Base-by-base conservation (phyloP, 257 asterid species). In the Cynanchum wilfordii region DNA sequence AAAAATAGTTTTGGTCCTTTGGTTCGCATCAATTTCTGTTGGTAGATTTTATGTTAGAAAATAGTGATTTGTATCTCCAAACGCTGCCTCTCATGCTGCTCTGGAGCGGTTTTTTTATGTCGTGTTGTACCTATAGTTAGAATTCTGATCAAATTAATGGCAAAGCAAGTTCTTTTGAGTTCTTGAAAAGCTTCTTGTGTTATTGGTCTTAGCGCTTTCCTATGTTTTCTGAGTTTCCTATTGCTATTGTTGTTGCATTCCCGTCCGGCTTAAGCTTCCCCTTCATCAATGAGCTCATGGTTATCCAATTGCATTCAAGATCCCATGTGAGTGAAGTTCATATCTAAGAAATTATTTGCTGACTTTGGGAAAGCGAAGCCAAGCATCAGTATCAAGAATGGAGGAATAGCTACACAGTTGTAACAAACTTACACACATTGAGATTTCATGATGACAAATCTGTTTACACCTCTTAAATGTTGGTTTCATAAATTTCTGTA, bases 1-100 rank as follows among this genome's bases (percentile, higher is more conserved):
- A 78, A 22, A 86, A 86, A 84, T 89, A 90, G 93, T 89, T 84
- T 55, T 45, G 59, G 68, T 59, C 69, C 25, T 57, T 24, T 36
- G 19, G n/a, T 40, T 16, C 20, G 68, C 11, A 20, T 56, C 29
- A 19, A 44, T 45, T 7, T 56, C 33, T 36, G 17, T 56, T 55
- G n/a, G 20, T 13, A 69, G 33, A 15, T 38, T 15, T 17, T 30
- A n/a, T 17, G 15, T 1, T 36, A 42, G 20, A 16, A 25, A 20
- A 19, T 44, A 24, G 33, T 24, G 45, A n/a, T 17, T 22, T 17
- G 45, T 7, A 11, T 15, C 24, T 17, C 22, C 22, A 20, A 2
- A 25, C 38, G 12, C 10, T 25, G 65, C 40, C 65, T 25, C 9
- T 13, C 40, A 25, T 65, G 47, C 20, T 42, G 13, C 49, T 17